These are phyloP conservation scores for Bertia moriformis DNA, from an alignment of 2,329 filamentous ascomycete species.

Conservation along the genomic window DNA sequence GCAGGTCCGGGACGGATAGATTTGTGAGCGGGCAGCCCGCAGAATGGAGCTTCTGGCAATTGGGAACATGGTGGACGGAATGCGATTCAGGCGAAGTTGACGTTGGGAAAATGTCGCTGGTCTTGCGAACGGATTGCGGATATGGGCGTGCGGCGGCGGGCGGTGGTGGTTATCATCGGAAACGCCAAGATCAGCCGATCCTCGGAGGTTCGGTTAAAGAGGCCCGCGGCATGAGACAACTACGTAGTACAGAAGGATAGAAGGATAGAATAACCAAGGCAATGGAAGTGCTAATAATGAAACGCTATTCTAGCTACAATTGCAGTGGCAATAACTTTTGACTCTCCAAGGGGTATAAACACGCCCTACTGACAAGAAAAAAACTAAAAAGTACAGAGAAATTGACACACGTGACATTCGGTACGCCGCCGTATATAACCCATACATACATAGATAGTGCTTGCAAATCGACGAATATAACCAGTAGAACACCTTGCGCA, in stretches of 20 bases:
- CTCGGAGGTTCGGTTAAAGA: conserved; percentile 15
- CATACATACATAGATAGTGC: too few species aligned
- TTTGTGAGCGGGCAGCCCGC: conserved; percentile 3
- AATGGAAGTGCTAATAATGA: too few species aligned
- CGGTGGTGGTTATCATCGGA: conserved; percentile 16
- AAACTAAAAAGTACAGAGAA: too few species aligned
- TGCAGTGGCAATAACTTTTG: conserved; percentile 9
- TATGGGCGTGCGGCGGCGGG: conserved; percentile 2
- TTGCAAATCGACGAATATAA: conserved; percentile 7
- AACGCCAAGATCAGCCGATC: conserved; percentile 18
- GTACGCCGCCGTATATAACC: conserved; percentile 16
- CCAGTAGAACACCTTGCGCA: conserved; percentile 4
- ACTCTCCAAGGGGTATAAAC: conserved; percentile 10
- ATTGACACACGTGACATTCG: conserved; percentile 14
- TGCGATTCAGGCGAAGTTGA: too few species aligned
- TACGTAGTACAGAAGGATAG: too few species aligned
- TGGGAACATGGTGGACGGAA: conserved; percentile 8
- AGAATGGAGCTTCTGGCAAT: conserved; percentile 3
- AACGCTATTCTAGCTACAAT: too few species aligned
- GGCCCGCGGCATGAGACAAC: neutral
- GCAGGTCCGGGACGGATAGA: conserved; percentile 6
- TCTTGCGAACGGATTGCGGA: conserved; percentile 3
- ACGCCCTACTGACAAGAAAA: conserved; percentile 9
- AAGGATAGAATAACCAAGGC: too few species aligned
- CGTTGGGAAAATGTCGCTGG: conserved; percentile 14